A percentile compares a stretch with the other conserved stretches of the same genome.
Evolutionary conservation across 768 basidiomycete species (phyloP).

Genomic region (Xerocomellus chrysenteron): DNA sequence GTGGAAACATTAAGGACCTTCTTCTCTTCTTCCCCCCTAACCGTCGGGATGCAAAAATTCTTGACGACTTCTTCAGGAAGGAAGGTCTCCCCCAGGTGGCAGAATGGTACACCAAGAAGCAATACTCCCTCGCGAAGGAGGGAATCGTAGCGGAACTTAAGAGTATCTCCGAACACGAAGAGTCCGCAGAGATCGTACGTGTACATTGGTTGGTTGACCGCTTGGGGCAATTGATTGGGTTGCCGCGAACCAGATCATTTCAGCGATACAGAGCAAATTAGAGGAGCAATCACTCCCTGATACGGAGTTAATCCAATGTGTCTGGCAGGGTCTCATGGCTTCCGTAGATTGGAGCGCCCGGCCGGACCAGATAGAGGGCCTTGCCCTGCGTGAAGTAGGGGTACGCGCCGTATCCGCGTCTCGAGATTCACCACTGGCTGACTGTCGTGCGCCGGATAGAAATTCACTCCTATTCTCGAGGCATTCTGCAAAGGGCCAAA

Average conservation of each 20-base stretch:
- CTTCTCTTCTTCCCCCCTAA: slow-evolving; percentile 84
- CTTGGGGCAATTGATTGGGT: slow-evolving; percentile 7
- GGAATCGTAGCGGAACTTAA: slow-evolving; percentile 66
- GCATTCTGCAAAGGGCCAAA: slow-evolving; percentile 88
- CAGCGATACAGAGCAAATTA: slow-evolving; percentile 67
- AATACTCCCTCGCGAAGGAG: slow-evolving; percentile 80
- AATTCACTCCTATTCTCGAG: slow-evolving; percentile 81
- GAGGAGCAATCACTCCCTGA: slow-evolving; percentile 84
- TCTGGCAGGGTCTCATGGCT: slow-evolving; percentile 90
- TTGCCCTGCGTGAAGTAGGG: slow-evolving; percentile 84
- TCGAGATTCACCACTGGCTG: neutral
- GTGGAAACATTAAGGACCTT: slow-evolving; percentile 83
- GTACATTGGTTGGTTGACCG: neutral
- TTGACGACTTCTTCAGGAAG: slow-evolving; percentile 87
- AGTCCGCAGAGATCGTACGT: slow-evolving; percentile 65
- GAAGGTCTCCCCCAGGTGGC: slow-evolving; percentile 75
- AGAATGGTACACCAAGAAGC: slow-evolving; percentile 94
- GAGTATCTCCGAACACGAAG: slow-evolving; percentile 68
- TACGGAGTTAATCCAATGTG: slow-evolving; percentile 78
- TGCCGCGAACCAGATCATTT: slow-evolving; percentile 57
- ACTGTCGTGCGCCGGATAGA: slow-evolving; percentile 43
- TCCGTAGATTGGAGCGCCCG: slow-evolving; percentile 87
- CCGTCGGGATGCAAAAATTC: slow-evolving; percentile 67
- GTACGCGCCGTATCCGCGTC: slow-evolving; percentile 44
- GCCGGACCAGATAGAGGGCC: slow-evolving; percentile 88